A percentile compares a stretch with the other conserved stretches of the same genome.
phyloP scores from a whole-genome alignment of 2,329 filamentous ascomycete species.

The Calonectria pseudoturangicola region DNA sequence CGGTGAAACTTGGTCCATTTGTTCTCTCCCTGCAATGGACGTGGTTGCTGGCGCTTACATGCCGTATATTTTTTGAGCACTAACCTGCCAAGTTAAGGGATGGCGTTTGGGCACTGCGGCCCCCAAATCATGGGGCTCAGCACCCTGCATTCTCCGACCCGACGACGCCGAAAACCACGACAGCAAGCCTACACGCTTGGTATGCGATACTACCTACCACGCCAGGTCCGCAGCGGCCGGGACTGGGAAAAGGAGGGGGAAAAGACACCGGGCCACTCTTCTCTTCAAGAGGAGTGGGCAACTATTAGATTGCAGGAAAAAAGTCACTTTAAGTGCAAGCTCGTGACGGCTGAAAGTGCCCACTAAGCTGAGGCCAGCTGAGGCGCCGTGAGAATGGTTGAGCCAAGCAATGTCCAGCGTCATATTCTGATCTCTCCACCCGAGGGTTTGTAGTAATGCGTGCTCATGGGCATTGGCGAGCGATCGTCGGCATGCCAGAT shows the following conservation, averaged over 20 bases:
- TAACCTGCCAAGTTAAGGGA: neutral
- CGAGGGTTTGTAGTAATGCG: neutral
- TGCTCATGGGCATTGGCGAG: constrained; percentile 1
- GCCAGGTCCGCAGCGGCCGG: neutral
- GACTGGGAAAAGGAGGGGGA: neutral
- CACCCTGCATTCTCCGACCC: neutral
- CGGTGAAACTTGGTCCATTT: neutral
- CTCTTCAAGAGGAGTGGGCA: neutral
- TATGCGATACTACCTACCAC: neutral
- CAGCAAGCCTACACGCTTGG: neutral
- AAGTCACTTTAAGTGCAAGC: constrained; percentile 16
- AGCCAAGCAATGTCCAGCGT: constrained; percentile 24
- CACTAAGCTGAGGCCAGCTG: constrained; percentile 37
- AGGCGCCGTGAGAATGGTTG: constrained; percentile 23
- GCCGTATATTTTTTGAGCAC: neutral
- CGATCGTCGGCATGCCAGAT: neutral
- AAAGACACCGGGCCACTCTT: neutral
- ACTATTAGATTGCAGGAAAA: constrained; percentile 6
- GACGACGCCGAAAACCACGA: neutral
- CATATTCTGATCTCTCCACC: constrained; percentile 15
- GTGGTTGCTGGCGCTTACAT: neutral
- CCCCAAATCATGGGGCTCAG: too few species aligned
- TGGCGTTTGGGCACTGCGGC: neutral
- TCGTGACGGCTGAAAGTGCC: constrained; percentile 5
- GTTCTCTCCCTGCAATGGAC: neutral